These are phyloP conservation scores for Rhizopogon rudus DNA, from an alignment of 768 basidiomycete genomes.

Conservation along the genomic window DNA sequence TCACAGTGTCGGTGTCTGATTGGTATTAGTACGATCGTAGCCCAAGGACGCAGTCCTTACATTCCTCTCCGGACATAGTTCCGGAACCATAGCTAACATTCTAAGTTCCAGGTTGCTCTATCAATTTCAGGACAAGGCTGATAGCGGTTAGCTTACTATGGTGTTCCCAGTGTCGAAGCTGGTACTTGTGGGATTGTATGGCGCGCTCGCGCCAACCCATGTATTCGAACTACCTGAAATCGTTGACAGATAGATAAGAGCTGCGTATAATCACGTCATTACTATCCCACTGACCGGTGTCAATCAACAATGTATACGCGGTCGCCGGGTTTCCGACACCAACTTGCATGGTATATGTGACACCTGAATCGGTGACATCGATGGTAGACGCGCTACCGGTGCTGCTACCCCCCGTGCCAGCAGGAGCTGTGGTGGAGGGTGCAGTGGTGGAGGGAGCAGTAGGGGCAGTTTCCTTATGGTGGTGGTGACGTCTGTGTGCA, in stretches of 20 bases:
- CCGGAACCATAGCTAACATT: slow-evolving; percentile 52
- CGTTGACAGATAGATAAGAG: neutral
- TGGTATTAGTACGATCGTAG: neutral
- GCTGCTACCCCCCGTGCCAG: slow-evolving; percentile 9
- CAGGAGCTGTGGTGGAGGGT: slow-evolving; percentile 9
- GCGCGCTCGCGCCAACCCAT: slow-evolving; percentile 49
- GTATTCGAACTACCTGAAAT: slow-evolving; percentile 42
- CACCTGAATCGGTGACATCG: slow-evolving; percentile 53
- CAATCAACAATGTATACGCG: slow-evolving; percentile 48
- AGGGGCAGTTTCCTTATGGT: neutral
- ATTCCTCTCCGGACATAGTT: slow-evolving; percentile 48
- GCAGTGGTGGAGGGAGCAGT: neutral
- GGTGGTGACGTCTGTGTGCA: slow-evolving; percentile 12
- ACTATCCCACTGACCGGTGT: slow-evolving; percentile 38
- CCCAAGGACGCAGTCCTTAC: slow-evolving; percentile 17
- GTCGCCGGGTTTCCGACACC: slow-evolving; percentile 49
- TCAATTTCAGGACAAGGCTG: neutral
- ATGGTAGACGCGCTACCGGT: slow-evolving; percentile 27
- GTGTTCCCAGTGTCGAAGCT: slow-evolving; percentile 35
- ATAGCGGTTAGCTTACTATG: slow-evolving; percentile 23
- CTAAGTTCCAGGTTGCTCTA: slow-evolving; percentile 17
- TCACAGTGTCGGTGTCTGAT: slow-evolving; percentile 45
- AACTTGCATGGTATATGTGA: slow-evolving; percentile 50
- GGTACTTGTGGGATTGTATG: slow-evolving; percentile 42
- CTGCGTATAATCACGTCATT: neutral